Percentiles rank a stretch among this genome's conserved stretches.
Conservation (phyloP, 495 filamentous ascomycete species). For the Immersiella caudata region DNA sequence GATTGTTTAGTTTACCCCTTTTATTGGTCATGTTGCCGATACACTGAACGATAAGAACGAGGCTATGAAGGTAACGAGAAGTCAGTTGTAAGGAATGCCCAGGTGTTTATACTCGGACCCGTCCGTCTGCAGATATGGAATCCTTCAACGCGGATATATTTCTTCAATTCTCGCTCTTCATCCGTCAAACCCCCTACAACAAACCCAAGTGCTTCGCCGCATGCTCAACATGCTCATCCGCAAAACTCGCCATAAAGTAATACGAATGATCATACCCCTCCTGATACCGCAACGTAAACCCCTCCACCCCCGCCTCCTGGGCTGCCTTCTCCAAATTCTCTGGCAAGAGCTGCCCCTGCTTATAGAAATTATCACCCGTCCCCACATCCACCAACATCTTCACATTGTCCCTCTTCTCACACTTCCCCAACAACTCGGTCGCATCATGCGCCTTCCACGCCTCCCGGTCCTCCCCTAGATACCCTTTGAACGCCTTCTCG, state of each 20-base stretch:
- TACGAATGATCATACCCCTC: slow-evolving; percentile 95
- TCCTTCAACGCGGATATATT: not conserved
- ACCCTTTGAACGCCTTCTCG: slow-evolving; percentile 90
- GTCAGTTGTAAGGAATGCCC: not conserved
- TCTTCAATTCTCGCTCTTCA: not conserved
- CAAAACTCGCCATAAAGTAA: slow-evolving; percentile 87
- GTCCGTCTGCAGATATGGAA: not conserved
- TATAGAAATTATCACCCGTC: slow-evolving; percentile 93
- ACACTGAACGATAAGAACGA: not conserved
- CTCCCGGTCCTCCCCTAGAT: slow-evolving; percentile 70
- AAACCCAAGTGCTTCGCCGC: slow-evolving; percentile 76
- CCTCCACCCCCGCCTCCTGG: slow-evolving; percentile 66
- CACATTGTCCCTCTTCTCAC: slow-evolving; percentile 66
- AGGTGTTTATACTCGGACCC: not conserved
- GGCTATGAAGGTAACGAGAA: slow-evolving; percentile 8
- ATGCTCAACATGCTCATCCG: slow-evolving; percentile 86
- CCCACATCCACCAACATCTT: slow-evolving; percentile 86
- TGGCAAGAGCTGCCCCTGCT: slow-evolving; percentile 86
- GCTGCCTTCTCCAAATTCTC: slow-evolving; percentile 89
- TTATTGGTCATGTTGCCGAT: not conserved
- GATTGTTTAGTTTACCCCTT: not conserved
- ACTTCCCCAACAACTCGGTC: slow-evolving; percentile 76
- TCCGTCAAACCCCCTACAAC: slow-evolving; percentile 8
- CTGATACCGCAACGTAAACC: slow-evolving; percentile 79
- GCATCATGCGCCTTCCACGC: slow-evolving; percentile 90